Conservation (phyloP, 31 red algal species). For the Odonthalia washingtoniensis region DNA sequence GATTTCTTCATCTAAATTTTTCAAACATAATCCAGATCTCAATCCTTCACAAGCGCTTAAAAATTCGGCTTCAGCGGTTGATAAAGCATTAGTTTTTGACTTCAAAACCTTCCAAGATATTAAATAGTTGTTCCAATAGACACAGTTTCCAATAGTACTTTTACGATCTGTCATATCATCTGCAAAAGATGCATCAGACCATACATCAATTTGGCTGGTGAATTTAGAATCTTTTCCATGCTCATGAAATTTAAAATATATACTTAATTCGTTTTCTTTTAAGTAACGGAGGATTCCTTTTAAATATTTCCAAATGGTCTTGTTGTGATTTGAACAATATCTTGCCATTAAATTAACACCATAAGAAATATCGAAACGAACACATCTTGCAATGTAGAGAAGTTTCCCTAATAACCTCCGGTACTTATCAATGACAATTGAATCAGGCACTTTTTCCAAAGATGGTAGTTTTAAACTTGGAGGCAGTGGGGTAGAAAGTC, state of each 20-base stretch:
- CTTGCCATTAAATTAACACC: neutral
- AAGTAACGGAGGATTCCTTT: neutral
- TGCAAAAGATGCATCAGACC: neutral
- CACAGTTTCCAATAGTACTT: neutral
- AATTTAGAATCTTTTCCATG: neutral
- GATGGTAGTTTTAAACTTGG: neutral
- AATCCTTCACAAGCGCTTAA: neutral
- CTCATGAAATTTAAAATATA: neutral
- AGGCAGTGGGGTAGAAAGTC: neutral
- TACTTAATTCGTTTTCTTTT: neutral
- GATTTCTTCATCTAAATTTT: neutral
- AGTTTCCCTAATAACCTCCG: neutral
- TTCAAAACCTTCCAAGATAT: slow-evolving; percentile 32
- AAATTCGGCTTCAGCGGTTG: slow-evolving; percentile 26
- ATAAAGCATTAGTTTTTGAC: slow-evolving; percentile 11
- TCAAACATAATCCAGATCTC: neutral
- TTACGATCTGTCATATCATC: neutral
- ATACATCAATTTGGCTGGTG: neutral
- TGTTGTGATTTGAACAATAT: neutral
- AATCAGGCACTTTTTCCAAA: neutral
- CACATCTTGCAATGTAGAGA: neutral
- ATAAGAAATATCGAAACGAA: neutral
- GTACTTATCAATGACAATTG: neutral
- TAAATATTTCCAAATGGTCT: neutral
- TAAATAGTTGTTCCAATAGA: neutral